Conservation (phyloP, 805 yeast genomes). For the Geotrichum ghanense region DNA sequence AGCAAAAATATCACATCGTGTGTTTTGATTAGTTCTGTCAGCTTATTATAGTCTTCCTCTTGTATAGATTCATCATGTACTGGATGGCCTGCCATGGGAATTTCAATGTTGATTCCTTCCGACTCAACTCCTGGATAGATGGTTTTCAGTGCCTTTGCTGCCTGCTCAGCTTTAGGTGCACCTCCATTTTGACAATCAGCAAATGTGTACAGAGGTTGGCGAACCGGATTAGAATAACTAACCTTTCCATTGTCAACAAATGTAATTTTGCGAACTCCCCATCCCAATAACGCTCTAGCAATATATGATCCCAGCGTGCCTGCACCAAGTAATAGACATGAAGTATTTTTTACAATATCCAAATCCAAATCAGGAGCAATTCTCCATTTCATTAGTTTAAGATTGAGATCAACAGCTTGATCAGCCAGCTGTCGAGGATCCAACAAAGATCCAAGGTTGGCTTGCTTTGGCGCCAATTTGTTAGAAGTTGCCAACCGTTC, state of each 20-base stretch:
- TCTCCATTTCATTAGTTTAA: constrained; percentile 95
- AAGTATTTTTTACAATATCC: constrained; percentile 46
- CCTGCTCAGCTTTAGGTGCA: constrained; percentile 60
- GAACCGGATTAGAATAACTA: constrained; percentile 87
- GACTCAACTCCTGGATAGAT: constrained; percentile 72
- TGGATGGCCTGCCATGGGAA: constrained; percentile 96
- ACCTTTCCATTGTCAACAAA: constrained; percentile 85
- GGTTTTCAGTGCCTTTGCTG: constrained; percentile 58
- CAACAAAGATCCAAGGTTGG: constrained; percentile 70
- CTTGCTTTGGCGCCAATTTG: constrained; percentile 68
- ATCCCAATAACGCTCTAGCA: constrained; percentile 73
- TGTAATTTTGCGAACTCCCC: constrained; percentile 85
- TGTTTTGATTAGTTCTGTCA: constrained; percentile 41
- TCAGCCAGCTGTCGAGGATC: constrained; percentile 75
- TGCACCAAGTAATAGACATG: constrained; percentile 77
- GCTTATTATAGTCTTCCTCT: constrained; percentile 37
- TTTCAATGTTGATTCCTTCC: constrained; percentile 52
- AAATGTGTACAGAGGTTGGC: constrained; percentile 80
- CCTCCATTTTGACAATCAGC: constrained; percentile 75
- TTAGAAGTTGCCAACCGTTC: constrained; percentile 57
- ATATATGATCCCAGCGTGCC: constrained; percentile 95
- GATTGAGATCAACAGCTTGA: constrained; percentile 85
- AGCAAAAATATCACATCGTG: constrained; percentile 74
- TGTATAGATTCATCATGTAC: constrained; percentile 45
- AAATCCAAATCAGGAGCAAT: constrained; percentile 73